Conservation (phyloP, 345 rosid genomes). For the Eucalyptus polybractea region DNA sequence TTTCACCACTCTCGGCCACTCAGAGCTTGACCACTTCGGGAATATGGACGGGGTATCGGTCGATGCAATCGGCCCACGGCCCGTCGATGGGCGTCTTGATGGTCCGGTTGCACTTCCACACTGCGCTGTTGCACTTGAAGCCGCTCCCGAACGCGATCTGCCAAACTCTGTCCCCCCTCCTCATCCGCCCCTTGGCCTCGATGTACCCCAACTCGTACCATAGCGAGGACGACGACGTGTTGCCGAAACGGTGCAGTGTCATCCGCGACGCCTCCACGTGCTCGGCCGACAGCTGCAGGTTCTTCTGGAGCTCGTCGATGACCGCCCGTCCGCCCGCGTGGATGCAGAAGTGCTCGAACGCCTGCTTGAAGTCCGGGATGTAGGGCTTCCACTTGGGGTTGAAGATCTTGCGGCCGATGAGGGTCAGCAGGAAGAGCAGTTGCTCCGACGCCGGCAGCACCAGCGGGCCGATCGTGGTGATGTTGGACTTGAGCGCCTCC, state of each 20-base stretch:
- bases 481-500: slow-evolving; percentile 66
- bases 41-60: slow-evolving; percentile 58
- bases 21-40: slow-evolving; percentile 71
- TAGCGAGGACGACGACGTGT: slow-evolving; percentile 80
- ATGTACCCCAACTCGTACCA: slow-evolving; percentile 75
- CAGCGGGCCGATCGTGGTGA: slow-evolving; percentile 68
- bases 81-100: slow-evolving; percentile 44
- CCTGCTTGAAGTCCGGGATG: slow-evolving; percentile 77
- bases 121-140: slow-evolving; percentile 84
- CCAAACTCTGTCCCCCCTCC: slow-evolving; percentile 61
- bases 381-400: slow-evolving; percentile 64
- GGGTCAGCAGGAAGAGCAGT: slow-evolving; percentile 40
- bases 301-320: slow-evolving; percentile 70
- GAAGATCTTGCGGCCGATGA: slow-evolving; percentile 55
- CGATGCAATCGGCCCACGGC: slow-evolving; percentile 69
- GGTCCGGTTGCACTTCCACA: slow-evolving; percentile 75
- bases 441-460: slow-evolving; percentile 77
- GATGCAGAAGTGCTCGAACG: slow-evolving; percentile 87
- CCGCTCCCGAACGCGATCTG: slow-evolving; percentile 91
- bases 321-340: slow-evolving; percentile 94
- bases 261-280: slow-evolving; percentile 84
- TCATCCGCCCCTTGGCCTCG: slow-evolving; percentile 76
- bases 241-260: slow-evolving; percentile 76
- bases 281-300: slow-evolving; percentile 48
- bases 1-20: neutral